phyloP scores from a whole-genome alignment of 345 rosid genomes.

The Corchorus olitorius region DNA sequence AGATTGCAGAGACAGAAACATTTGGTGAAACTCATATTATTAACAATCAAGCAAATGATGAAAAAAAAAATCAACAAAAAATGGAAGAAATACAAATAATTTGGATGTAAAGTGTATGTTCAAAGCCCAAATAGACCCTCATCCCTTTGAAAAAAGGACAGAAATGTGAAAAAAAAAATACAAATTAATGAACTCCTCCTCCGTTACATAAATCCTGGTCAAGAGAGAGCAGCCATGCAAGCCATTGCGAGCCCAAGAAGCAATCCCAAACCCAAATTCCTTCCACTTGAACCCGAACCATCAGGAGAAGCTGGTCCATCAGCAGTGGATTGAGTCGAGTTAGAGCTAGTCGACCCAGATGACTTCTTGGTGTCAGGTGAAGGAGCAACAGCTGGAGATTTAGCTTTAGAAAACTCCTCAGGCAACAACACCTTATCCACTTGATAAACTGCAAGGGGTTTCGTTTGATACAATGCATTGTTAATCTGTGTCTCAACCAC shows the following conservation, averaged over 20 bases:
- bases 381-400: slow-evolving; percentile 38
- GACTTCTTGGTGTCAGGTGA: slow-evolving; percentile 35
- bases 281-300: slow-evolving; percentile 33
- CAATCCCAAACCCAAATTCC: slow-evolving; percentile 43
- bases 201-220: neutral
- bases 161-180: neutral
- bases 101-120: neutral
- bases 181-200: neutral
- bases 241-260: slow-evolving; percentile 49
- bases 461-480: slow-evolving; percentile 46
- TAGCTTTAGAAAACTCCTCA: slow-evolving; percentile 49
- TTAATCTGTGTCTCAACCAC: slow-evolving; percentile 60
- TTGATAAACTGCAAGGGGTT: slow-evolving; percentile 76
- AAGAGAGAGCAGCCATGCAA: slow-evolving; percentile 55
- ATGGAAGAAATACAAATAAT: neutral
- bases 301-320: slow-evolving; percentile 39
- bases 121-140: neutral
- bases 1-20: neutral
- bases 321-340: slow-evolving; percentile 19
- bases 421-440: slow-evolving; percentile 84
- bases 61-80: neutral
- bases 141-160: neutral
- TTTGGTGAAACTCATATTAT: neutral
- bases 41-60: neutral
- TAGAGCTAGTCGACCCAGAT: slow-evolving; percentile 22